Percentiles rank a stretch among this genome's conserved stretches.
These are phyloP conservation scores for Tylopilus sp. DNA, from an alignment of 1,284 basidiomycete genomes.

Conservation along the genomic window DNA sequence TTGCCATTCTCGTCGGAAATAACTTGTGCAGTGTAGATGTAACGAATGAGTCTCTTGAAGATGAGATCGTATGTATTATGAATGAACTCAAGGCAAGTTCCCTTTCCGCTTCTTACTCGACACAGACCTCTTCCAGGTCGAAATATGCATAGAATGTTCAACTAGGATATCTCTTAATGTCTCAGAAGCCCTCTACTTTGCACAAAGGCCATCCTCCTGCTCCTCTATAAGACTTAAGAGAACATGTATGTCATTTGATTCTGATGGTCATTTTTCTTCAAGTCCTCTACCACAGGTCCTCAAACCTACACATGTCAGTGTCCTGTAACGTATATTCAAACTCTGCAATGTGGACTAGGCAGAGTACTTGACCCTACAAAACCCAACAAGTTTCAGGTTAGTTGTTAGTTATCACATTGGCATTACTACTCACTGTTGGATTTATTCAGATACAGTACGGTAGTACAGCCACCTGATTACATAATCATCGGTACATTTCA, in stretches of 20 bases:
- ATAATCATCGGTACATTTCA: too few relatives aligned
- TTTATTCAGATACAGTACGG: too few relatives aligned
- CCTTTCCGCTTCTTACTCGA: conserved; percentile 12
- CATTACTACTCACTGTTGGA: conserved; percentile 3
- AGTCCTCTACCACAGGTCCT: conserved; percentile 67
- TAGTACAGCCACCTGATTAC: too few relatives aligned
- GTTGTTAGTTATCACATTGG: conserved; percentile 26
- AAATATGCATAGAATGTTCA: conserved; percentile 98
- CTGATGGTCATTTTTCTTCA: conserved; percentile 12
- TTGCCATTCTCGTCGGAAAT: conserved; percentile 98
- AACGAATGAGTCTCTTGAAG: conserved; percentile 94
- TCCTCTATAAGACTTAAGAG: conserved; percentile 95
- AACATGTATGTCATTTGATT: conserved; percentile 71
- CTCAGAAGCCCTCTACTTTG: conserved; percentile 99
- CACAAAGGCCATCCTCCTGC: conserved; percentile 98
- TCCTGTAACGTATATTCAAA: conserved; percentile 94
- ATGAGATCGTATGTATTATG: conserved; percentile 96
- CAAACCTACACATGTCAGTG: conserved; percentile 93
- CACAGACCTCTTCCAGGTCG: conserved; percentile 68
- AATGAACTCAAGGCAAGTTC: conserved; percentile 90
- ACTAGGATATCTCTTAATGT: conserved; percentile 92
- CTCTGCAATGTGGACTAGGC: conserved; percentile 95
- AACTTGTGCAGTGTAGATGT: conserved; percentile 94
- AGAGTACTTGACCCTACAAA: conserved; percentile 91
- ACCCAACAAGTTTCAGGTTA: conserved; percentile 96